Percentiles rank a stretch among this genome's conserved stretches.
These are phyloP conservation scores for Saturnispora zaruensis DNA, from an alignment of 805 yeast species.

Conservation along the genomic window DNA sequence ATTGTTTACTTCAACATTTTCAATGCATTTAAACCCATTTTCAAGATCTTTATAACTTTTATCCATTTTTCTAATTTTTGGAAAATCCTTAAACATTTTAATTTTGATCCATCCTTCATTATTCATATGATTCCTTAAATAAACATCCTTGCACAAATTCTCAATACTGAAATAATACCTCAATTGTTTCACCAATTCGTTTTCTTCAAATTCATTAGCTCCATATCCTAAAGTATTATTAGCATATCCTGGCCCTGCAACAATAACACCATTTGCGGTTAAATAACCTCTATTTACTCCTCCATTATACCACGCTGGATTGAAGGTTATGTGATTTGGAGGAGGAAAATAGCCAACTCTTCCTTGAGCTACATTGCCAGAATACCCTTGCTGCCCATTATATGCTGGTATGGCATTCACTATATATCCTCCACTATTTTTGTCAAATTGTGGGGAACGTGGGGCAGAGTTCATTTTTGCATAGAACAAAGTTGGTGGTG, in stretches of 20 bases:
- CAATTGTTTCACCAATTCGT: constrained; percentile 40
- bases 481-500: not conserved
- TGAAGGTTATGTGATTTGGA: not conserved
- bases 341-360: not conserved
- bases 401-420: not conserved
- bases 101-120: constrained; percentile 60
- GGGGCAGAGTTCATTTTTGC: not conserved
- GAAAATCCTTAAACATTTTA: constrained; percentile 51
- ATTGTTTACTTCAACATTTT: constrained; percentile 25
- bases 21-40: constrained; percentile 9
- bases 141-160: constrained; percentile 75
- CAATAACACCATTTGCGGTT: not conserved
- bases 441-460: not conserved
- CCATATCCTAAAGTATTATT: not conserved
- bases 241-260: not conserved
- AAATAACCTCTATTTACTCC: not conserved
- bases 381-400: not conserved
- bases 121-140: constrained; percentile 69
- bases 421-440: not conserved
- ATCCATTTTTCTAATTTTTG: constrained; percentile 47
- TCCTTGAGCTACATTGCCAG: not conserved
- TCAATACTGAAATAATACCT: constrained; percentile 85
- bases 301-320: not conserved
- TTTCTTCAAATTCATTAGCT: constrained; percentile 9
- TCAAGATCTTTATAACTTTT: constrained; percentile 12